Evolutionary conservation across 2,329 filamentous ascomycete species (phyloP).

Genomic region (Microsporum audouinii): DNA sequence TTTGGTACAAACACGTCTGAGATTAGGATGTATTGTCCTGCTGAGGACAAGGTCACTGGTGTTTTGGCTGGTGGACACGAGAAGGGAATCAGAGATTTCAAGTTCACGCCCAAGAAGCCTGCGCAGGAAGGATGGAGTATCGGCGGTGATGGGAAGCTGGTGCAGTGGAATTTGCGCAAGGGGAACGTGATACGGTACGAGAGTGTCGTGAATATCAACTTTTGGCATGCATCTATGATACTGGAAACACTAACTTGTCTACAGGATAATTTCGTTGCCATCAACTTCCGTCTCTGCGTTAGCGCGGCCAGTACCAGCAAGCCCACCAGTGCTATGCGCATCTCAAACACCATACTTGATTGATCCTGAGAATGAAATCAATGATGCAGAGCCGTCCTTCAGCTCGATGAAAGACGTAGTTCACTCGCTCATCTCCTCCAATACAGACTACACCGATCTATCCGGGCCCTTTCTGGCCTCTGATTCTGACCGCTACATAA

Average conservation of each 20-base stretch:
- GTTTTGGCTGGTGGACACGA: constrained; percentile 37
- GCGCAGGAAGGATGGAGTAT: constrained; percentile 42
- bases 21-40: constrained; percentile 40
- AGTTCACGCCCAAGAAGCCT: constrained; percentile 34
- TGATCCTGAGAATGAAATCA: constrained; percentile 29
- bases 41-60: constrained; percentile 37
- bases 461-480: constrained; percentile 37
- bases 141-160: constrained; percentile 41
- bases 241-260: constrained; percentile 6
- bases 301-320: constrained; percentile 31
- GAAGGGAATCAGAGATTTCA: constrained; percentile 40
- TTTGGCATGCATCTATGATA: not conserved
- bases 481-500: constrained; percentile 41
- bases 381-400: constrained; percentile 31
- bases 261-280: constrained; percentile 35
- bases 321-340: constrained; percentile 38
- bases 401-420: constrained; percentile 41
- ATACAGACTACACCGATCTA: constrained; percentile 20
- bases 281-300: constrained; percentile 32
- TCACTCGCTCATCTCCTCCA: constrained; percentile 36
- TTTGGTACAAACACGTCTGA: constrained; percentile 40
- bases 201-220: not conserved
- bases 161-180: constrained; percentile 41
- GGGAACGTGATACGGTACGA: constrained; percentile 35
- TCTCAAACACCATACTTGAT: constrained; percentile 40